These are phyloP conservation scores for Diversispora epigaea DNA, from an alignment of 192 early-diverging fungal genomes.

Conservation along the genomic window DNA sequence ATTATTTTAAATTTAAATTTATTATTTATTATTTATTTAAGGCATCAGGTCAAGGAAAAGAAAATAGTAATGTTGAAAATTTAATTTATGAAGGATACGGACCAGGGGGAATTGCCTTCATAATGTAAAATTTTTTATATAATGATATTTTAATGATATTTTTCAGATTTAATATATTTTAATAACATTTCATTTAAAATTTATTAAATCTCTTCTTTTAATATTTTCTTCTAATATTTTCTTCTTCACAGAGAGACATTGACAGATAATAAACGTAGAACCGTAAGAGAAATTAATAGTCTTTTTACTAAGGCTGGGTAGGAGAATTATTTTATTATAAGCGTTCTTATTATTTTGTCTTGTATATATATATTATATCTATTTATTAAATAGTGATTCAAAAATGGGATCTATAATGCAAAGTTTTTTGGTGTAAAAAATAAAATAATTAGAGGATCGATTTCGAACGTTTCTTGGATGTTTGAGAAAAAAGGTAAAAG, in stretches of 20 bases:
- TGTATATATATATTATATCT: neutral
- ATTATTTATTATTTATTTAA: neutral
- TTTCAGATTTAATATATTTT: neutral
- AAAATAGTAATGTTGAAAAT: constrained; percentile 47
- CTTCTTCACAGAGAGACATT: constrained; percentile 37
- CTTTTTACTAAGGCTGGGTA: constrained; percentile 55
- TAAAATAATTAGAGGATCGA: constrained; percentile 47
- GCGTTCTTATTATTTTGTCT: neutral
- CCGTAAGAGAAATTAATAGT: constrained; percentile 62
- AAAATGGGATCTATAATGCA: no score
- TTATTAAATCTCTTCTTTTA: neutral
- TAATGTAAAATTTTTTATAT: constrained; percentile 54
- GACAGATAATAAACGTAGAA: constrained; percentile 63
- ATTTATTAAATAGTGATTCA: neutral
- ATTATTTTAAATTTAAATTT: neutral
- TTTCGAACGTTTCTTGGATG: constrained; percentile 65
- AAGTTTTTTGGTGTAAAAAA: no score
- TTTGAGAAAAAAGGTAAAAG: constrained; percentile 61
- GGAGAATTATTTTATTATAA: neutral
- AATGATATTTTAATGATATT: neutral
- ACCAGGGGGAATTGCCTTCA: constrained; percentile 58
- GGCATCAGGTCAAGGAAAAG: constrained; percentile 41
- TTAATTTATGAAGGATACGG: constrained; percentile 67
- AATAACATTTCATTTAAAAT: neutral
- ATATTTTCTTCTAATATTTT: neutral